Base-by-base conservation (phyloP, 2,329 filamentous ascomycete species). In the Aspergillus sp. region DNA sequence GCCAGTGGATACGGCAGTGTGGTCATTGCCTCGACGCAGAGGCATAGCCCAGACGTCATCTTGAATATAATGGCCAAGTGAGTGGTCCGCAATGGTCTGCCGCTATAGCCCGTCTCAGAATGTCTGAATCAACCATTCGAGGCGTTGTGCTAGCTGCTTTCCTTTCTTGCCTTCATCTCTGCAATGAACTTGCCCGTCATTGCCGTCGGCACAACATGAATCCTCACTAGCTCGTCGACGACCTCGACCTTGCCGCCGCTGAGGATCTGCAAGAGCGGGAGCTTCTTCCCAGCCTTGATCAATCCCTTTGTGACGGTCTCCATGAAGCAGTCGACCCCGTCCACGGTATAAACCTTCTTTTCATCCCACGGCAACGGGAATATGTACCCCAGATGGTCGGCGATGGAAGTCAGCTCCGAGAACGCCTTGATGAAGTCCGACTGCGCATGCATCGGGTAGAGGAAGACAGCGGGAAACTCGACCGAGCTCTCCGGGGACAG, bases 341-440 rank as follows among this genome's bases (percentile, higher is more conserved):
- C 67, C 1, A 69, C 47, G 1, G 65, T 72, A 58, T 94, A 95
- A 49, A 77, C 77, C 2, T 70, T 61, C 39, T 71, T 64, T 11
- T 58, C 51, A 49, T 96, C 91, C 91, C 91, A 98, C 8, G 86
- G 86, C 49, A 86, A 60, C 2, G 88, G 89, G 36, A 98, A 75
- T 7, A 96, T 80, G 51, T 95, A 94, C 3, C 70, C 68, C 30
- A 98, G 67, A 58, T 95, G 88, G 44, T 89, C 78, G 5, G 69
- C 71, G 16, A 95, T 67, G 11, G 71, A 72, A 46, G 91, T 78
- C 38, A 71, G 75, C 67, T 96, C 91, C 32, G 71, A 70, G 48
- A 94, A 91, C 0, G 75, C 75, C 65, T 93, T 94, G 60, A 98
- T 74, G 49, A 98, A 91, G 58, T 98, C 91, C 1, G 78, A 82